Percentiles rank a stretch among this genome's conserved stretches.
These are phyloP conservation scores for Trichoderma asperellum DNA, from an alignment of 2,329 filamentous ascomycete genomes.

Conservation along the genomic window DNA sequence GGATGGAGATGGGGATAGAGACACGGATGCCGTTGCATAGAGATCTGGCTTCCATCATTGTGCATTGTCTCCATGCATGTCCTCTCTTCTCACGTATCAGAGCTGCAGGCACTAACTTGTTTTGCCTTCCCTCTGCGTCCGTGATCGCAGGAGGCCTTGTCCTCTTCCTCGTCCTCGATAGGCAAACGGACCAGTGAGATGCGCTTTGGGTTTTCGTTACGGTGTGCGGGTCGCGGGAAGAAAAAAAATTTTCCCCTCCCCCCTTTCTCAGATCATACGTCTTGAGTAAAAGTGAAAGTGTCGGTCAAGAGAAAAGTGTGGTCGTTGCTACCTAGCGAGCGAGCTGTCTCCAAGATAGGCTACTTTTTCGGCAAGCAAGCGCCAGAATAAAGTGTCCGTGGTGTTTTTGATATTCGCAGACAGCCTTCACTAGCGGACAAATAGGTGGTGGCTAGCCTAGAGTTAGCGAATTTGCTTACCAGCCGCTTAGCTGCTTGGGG, in stretches of 20 bases:
- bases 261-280: slow-evolving; percentile 17
- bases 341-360: slow-evolving; percentile 14
- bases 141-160: slow-evolving; percentile 18
- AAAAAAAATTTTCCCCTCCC: slow-evolving; percentile 18
- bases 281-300: slow-evolving; percentile 27
- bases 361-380: slow-evolving; percentile 24
- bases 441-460: slow-evolving; percentile 25
- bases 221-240: slow-evolving; percentile 23
- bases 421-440: slow-evolving; percentile 13
- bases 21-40: slow-evolving; percentile 25
- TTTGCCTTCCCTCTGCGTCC: slow-evolving; percentile 15
- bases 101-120: background rate
- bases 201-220: slow-evolving; percentile 8
- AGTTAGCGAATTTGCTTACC: slow-evolving; percentile 20
- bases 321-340: slow-evolving; percentile 14
- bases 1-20: background rate
- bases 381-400: background rate
- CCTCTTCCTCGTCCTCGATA: slow-evolving; percentile 19
- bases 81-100: slow-evolving; percentile 19
- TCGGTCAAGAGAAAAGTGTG: slow-evolving; percentile 25
- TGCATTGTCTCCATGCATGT: slow-evolving; percentile 23
- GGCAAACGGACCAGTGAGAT: slow-evolving; percentile 24
- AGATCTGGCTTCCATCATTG: slow-evolving; percentile 28
- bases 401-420: slow-evolving; percentile 24
- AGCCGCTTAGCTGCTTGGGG: slow-evolving; percentile 24